Percentiles rank a stretch among this genome's conserved stretches.
phyloP scores from a whole-genome alignment of 805 yeast genomes.

The Grigorovia yakushimaensis region DNA sequence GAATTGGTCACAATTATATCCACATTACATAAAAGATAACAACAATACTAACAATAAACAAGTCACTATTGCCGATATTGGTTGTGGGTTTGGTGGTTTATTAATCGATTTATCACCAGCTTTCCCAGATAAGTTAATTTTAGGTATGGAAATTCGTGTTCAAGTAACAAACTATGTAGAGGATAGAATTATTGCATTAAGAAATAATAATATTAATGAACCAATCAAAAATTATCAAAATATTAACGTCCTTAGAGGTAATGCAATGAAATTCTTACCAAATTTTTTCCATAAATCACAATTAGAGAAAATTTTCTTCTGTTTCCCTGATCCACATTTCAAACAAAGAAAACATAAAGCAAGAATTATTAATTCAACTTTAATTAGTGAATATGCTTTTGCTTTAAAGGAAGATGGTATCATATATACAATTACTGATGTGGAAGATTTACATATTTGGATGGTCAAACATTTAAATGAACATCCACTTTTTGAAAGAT shows the following conservation, averaged over 20 bases:
- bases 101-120: conserved; percentile 68
- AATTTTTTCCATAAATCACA: conserved; percentile 82
- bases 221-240: conserved; percentile 47
- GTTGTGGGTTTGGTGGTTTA: conserved; percentile 96
- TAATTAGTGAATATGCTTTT: conserved; percentile 86
- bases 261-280: conserved; percentile 95
- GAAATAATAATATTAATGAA: conserved; percentile 36
- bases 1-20: conserved; percentile 81
- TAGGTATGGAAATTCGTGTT: conserved; percentile 97
- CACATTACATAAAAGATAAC: conserved; percentile 40
- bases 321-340: conserved; percentile 99
- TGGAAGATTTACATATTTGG: conserved; percentile 87
- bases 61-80: conserved; percentile 90
- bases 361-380: conserved; percentile 82
- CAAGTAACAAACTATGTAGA: conserved; percentile 97
- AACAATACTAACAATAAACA: conserved; percentile 35
- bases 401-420: conserved; percentile 80
- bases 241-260: conserved; percentile 83
- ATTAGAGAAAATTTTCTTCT: conserved; percentile 85
- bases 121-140: conserved; percentile 61
- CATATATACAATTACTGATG: conserved; percentile 92
- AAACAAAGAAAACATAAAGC: conserved; percentile 97
- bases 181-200: conserved; percentile 83
- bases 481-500: conserved; percentile 85
- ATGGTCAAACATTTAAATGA: conserved; percentile 86